A percentile compares a stretch with the other conserved stretches of the same genome.
phyloP scores from a whole-genome alignment of 164 flowering plant genomes.

The Macadamia tetraphylla region DNA sequence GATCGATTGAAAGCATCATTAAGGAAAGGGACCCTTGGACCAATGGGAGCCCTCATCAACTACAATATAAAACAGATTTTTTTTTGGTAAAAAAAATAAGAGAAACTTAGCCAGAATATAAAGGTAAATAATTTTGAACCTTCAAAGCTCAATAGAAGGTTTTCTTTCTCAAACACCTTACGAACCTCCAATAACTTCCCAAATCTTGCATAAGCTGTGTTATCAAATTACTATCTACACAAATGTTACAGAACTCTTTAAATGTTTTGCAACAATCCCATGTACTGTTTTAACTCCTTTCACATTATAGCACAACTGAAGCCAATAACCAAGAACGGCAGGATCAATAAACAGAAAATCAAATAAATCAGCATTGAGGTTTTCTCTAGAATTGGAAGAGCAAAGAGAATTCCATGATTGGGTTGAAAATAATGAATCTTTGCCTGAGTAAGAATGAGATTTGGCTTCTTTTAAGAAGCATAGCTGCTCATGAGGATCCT shows the following conservation, averaged over 20 bases:
- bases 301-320: conserved; percentile 34
- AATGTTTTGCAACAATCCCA: conserved; percentile 30
- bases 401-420: not conserved
- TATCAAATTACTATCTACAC: conserved; percentile 56
- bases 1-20: too few species aligned
- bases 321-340: conserved; percentile 32
- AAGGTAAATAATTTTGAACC: too few species aligned
- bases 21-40: too few species aligned
- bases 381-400: conserved; percentile 1
- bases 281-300: conserved; percentile 45
- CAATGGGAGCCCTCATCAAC: too few species aligned
- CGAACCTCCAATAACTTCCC: conserved; percentile 47
- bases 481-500: conserved; percentile 65
- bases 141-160: too few species aligned
- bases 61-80: too few species aligned
- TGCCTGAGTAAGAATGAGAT: conserved; percentile 2
- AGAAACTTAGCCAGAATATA: too few species aligned
- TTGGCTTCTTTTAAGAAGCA: conserved; percentile 40
- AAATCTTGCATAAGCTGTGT: conserved; percentile 37
- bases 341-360: conserved; percentile 15
- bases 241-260: conserved; percentile 18
- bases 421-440: conserved; percentile 8
- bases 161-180: conserved; percentile 49
- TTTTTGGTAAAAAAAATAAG: too few species aligned
- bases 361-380: conserved; percentile 13